Evolutionary conservation across 1,139 yeast species (phyloP), one percentile per base, ranked within the genome.

Genomic region (Debaryomycetaceae sp.): DNA sequence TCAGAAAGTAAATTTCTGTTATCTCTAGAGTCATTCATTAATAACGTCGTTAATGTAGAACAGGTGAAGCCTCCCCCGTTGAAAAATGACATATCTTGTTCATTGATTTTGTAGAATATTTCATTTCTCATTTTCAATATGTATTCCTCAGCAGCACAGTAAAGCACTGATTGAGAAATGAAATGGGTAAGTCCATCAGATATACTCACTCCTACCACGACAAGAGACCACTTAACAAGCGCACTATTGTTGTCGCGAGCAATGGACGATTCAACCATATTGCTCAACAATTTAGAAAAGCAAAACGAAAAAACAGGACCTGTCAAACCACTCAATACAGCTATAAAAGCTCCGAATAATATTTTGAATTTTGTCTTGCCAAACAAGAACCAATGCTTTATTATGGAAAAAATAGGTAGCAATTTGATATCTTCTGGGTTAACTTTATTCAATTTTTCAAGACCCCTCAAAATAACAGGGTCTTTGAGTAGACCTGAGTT

Each of bases 21-120:
- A 53, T 87, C 95, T 50, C 96, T 78, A 0, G 88, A 64, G 56
- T 91, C 96, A 55, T 87, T 88, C 75, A 89, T 70, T 3, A 89
- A 51, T 16, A 87, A 66, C 0, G 95, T 78, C 5, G 84, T 74
- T 2, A 87, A 53, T 46, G 81, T 83, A 13, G 86, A 73, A 0
- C 86, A 69, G 18, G 67, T 67, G 35, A 68, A 63, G 2, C 52
- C 45, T 13, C 58, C 56, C 2, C 53, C 44, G 29, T 64, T 61
- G 49, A 80, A 83, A 79, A 84, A 87, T 2, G 65, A 50, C 53
- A 81, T 51, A 30, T 78, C 78, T 48, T 81, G 87, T 3, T 64
- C 59, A 5, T 79, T 59, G 2, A 89, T 63, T 18, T 64, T 69
- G 2, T 52, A 50, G 47, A 87, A 76, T 0, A 79, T 67, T 9